These are phyloP conservation scores for Beauveria scarabaeidicola DNA, from an alignment of 2,329 filamentous ascomycete genomes.

Conservation along the genomic window DNA sequence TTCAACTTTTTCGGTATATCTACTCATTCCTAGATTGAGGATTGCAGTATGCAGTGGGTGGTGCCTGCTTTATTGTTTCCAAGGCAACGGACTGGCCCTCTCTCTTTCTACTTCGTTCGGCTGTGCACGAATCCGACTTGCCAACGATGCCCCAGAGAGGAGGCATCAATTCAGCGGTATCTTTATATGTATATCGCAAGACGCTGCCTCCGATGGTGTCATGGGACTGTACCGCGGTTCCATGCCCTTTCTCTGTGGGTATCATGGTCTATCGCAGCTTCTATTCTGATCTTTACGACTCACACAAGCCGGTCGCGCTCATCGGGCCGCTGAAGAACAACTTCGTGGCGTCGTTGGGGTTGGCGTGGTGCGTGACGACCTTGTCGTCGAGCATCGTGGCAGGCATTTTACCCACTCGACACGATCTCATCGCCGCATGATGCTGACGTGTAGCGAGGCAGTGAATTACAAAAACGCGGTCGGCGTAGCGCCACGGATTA, in stretches of 20 bases:
- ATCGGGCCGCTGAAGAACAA: slow-evolving; percentile 86
- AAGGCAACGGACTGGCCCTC: slow-evolving; percentile 99
- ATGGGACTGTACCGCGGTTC: slow-evolving; percentile 99
- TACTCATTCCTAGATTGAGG: background rate
- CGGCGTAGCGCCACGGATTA: slow-evolving; percentile 91
- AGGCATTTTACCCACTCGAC: slow-evolving; percentile 77
- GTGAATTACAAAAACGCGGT: slow-evolving; percentile 99
- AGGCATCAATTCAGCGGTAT: slow-evolving; percentile 99
- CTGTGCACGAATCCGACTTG: slow-evolving; percentile 99
- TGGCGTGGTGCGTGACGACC: slow-evolving; percentile 98
- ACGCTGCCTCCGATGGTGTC: slow-evolving; percentile 98
- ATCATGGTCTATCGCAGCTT: slow-evolving; percentile 99
- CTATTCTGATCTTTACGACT: slow-evolving; percentile 99
- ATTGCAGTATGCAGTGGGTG: slow-evolving; percentile 65
- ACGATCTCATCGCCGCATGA: slow-evolving; percentile 99
- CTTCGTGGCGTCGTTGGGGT: slow-evolving; percentile 98
- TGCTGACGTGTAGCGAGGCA: slow-evolving; percentile 97
- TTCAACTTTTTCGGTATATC: background rate
- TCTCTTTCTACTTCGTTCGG: slow-evolving; percentile 99
- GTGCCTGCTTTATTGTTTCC: slow-evolving; percentile 99
- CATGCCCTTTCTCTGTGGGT: slow-evolving; percentile 96
- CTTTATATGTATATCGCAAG: slow-evolving; percentile 96
- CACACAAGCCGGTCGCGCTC: slow-evolving; percentile 97
- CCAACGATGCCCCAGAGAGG: slow-evolving; percentile 99
- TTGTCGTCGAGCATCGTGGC: slow-evolving; percentile 99